These are phyloP conservation scores for Boeremia exigua DNA, from an alignment of 2,329 filamentous ascomycete species.

Conservation along the genomic window DNA sequence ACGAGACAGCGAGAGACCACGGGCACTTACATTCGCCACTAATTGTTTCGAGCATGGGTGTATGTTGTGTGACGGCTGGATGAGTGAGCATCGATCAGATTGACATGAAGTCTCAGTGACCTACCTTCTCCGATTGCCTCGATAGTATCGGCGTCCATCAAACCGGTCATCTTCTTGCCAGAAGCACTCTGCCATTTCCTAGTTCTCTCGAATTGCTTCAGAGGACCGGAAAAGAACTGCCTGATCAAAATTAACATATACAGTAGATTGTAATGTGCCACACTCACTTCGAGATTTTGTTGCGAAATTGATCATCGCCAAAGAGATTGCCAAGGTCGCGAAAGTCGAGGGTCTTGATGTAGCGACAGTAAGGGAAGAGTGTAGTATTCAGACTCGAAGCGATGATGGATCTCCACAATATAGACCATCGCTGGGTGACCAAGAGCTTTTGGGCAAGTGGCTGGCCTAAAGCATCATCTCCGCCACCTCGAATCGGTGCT, in stretches of 20 bases:
- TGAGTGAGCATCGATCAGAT: slow-evolving; percentile 15
- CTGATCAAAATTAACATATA: slow-evolving; percentile 34
- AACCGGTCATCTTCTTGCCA: slow-evolving; percentile 39
- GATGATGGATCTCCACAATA: slow-evolving; percentile 72
- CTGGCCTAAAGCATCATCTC: slow-evolving; percentile 48
- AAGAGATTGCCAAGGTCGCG: slow-evolving; percentile 66
- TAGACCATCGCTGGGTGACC: slow-evolving; percentile 64
- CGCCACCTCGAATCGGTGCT: slow-evolving; percentile 53
- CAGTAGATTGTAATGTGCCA: not conserved
- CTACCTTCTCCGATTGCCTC: slow-evolving; percentile 58
- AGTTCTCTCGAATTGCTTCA: slow-evolving; percentile 52
- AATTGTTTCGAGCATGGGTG: slow-evolving; percentile 64
- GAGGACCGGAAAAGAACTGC: slow-evolving; percentile 59
- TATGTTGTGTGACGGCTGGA: slow-evolving; percentile 55
- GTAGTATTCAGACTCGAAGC: slow-evolving; percentile 68
- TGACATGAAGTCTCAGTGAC: slow-evolving; percentile 11
- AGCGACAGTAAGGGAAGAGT: slow-evolving; percentile 71
- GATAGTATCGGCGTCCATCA: slow-evolving; percentile 53
- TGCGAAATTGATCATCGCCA: slow-evolving; percentile 64
- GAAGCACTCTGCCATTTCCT: slow-evolving; percentile 30
- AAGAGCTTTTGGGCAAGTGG: slow-evolving; percentile 50
- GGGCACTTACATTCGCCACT: slow-evolving; percentile 56
- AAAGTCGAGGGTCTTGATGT: slow-evolving; percentile 69
- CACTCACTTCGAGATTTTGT: slow-evolving; percentile 62
- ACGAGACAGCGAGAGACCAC: not conserved